Conservation (phyloP, 148 eudicot genomes). For the Vaccinium myrtillus region DNA sequence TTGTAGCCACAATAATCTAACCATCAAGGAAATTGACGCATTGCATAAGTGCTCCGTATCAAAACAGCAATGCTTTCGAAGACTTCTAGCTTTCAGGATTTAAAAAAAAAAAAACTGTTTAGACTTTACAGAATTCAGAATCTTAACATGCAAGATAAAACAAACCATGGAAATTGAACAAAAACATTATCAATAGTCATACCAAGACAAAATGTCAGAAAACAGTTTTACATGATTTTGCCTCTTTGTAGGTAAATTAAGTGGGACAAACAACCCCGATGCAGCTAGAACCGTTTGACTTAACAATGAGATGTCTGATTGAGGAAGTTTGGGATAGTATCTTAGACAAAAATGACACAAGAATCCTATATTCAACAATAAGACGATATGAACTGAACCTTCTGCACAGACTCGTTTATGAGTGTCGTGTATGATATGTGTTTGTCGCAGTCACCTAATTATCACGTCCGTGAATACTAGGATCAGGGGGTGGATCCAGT, state of each 20-base stretch:
- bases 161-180: conserved; percentile 10
- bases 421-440: background rate
- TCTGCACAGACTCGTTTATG: background rate
- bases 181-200: background rate
- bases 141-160: conserved; percentile 7
- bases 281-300: background rate
- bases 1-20: conserved; percentile 88
- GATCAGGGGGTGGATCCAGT: too few relatives aligned
- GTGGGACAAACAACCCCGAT: background rate
- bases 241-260: background rate
- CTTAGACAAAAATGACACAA: background rate
- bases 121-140: background rate
- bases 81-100: background rate
- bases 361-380: background rate
- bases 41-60: conserved; percentile 1
- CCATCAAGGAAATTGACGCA: conserved; percentile 15
- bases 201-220: background rate
- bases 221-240: background rate
- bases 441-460: background rate
- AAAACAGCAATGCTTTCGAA: background rate
- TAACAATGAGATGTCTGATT: background rate
- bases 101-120: background rate
- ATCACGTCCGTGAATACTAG: background rate
- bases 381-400: background rate
- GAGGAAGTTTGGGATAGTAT: background rate